Evolutionary conservation across 2,329 filamentous ascomycete genomes (phyloP).

Genomic region (Daldinia sp.): DNA sequence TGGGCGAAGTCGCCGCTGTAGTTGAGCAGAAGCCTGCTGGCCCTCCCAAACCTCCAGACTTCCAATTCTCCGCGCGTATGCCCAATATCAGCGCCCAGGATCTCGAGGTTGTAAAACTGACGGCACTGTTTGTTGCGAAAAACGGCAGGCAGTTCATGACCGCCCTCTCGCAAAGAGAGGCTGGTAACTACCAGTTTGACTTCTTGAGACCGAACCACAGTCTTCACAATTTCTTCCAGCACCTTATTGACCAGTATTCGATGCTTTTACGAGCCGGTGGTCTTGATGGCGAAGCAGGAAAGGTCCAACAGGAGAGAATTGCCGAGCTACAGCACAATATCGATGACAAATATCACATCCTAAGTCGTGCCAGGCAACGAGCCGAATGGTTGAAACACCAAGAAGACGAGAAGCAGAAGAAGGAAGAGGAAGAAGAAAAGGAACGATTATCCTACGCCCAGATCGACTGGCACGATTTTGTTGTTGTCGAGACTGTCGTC

Average conservation of each 20-base stretch:
- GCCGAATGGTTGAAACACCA: slow-evolving; percentile 88
- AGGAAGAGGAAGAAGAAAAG: slow-evolving; percentile 85
- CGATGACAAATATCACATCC: slow-evolving; percentile 79
- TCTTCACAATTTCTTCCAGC: slow-evolving; percentile 93
- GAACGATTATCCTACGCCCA: slow-evolving; percentile 79
- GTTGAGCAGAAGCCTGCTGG: slow-evolving; percentile 76
- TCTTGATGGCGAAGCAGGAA: slow-evolving; percentile 70
- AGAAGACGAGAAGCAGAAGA: slow-evolving; percentile 84
- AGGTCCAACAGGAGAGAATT: slow-evolving; percentile 75
- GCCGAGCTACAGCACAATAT: slow-evolving; percentile 77
- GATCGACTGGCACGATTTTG: slow-evolving; percentile 98
- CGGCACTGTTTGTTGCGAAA: slow-evolving; percentile 90
- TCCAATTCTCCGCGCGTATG: slow-evolving; percentile 95
- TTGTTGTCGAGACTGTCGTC: slow-evolving; percentile 91
- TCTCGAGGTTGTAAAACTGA: slow-evolving; percentile 76
- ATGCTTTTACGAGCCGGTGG: slow-evolving; percentile 74
- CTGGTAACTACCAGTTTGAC: slow-evolving; percentile 92
- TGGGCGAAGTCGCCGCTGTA: slow-evolving; percentile 65
- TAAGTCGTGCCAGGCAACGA: slow-evolving; percentile 82
- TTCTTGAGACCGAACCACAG: slow-evolving; percentile 96
- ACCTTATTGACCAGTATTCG: slow-evolving; percentile 93
- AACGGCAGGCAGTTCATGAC: slow-evolving; percentile 94
- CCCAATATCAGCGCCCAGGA: slow-evolving; percentile 97
- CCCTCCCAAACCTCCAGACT: slow-evolving; percentile 84
- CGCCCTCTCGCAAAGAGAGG: slow-evolving; percentile 84